These are phyloP conservation scores for Jatropha podagrica DNA, from an alignment of 441 rosid genomes.

Conservation along the genomic window DNA sequence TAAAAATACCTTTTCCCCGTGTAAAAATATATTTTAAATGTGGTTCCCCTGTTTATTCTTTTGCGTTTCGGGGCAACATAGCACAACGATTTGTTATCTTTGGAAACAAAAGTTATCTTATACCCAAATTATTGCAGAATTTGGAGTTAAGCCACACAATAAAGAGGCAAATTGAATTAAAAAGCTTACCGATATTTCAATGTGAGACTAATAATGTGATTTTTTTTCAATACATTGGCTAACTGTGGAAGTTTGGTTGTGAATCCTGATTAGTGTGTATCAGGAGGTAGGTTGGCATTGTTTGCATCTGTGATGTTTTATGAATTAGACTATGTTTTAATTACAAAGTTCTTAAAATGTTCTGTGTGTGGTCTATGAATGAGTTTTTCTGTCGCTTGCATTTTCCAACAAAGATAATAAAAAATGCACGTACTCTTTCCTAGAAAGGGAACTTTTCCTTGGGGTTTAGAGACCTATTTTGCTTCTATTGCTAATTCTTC, in stretches of 20 bases:
- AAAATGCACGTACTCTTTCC: too few relatives aligned
- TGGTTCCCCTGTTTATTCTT: too few relatives aligned
- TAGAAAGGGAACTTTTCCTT: too few relatives aligned
- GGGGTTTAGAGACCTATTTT: neutral
- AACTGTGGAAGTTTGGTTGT: constrained; percentile 2
- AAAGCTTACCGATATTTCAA: neutral
- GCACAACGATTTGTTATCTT: neutral
- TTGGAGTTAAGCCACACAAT: neutral
- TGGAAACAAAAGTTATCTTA: neutral
- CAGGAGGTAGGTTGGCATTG: constrained; percentile 4
- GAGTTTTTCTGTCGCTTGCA: neutral
- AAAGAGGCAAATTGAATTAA: too few relatives aligned
- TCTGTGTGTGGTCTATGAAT: neutral
- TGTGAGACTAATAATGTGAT: neutral
- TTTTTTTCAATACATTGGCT: neutral
- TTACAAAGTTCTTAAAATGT: neutral
- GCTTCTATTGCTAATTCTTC: neutral
- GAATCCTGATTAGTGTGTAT: neutral
- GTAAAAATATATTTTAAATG: too few relatives aligned
- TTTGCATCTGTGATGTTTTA: neutral
- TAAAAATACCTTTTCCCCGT: too few relatives aligned
- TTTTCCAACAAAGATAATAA: neutral
- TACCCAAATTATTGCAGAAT: neutral
- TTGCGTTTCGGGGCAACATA: too few relatives aligned
- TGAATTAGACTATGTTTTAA: neutral